Evolutionary conservation across 1,284 basidiomycete species (phyloP).

Genomic region (Anthracocystis panici-leucophaei): DNA sequence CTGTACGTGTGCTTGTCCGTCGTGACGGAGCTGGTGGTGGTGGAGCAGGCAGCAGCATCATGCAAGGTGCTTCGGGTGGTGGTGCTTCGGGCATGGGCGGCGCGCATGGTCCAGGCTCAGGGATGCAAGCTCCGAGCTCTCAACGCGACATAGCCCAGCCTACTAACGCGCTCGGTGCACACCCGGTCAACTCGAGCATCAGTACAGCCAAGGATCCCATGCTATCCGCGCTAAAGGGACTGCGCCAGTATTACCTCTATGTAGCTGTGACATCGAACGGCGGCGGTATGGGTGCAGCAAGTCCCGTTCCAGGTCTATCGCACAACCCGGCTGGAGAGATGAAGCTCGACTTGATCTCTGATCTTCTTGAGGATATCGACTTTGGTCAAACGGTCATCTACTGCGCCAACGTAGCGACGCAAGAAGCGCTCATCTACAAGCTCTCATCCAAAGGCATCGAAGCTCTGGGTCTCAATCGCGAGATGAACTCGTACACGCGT

Average conservation of each 20-base stretch:
- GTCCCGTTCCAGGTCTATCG: conserved; percentile 80
- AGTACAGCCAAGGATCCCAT: conserved; percentile 51
- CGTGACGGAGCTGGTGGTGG: conserved; percentile 76
- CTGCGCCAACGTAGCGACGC: conserved; percentile 62
- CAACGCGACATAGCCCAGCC: conserved; percentile 77
- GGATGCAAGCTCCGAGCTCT: conserved; percentile 17
- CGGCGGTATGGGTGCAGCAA: conserved; percentile 82
- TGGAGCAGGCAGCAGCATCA: conserved; percentile 18
- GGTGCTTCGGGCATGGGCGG: conserved; percentile 14
- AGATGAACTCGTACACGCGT: conserved; percentile 85
- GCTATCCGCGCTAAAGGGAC: conserved; percentile 50
- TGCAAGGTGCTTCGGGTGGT: conserved; percentile 12
- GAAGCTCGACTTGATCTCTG: conserved; percentile 94
- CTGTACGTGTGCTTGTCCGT: conserved; percentile 92
- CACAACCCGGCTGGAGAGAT: conserved; percentile 90
- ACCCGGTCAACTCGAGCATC: conserved; percentile 52
- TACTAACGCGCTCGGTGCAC: conserved; percentile 54
- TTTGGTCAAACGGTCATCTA: conserved; percentile 64
- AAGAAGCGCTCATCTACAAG: conserved; percentile 76
- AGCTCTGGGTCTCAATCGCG: conserved; percentile 79
- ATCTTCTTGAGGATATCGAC: conserved; percentile 91
- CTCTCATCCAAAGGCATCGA: conserved; percentile 86
- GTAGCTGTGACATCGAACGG: conserved; percentile 71
- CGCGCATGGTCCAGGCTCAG: conserved; percentile 15
- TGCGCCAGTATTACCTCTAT: conserved; percentile 66